phyloP scores from a whole-genome alignment of 2,329 filamentous ascomycete genomes.

The Sclerotinia trifoliorum region DNA sequence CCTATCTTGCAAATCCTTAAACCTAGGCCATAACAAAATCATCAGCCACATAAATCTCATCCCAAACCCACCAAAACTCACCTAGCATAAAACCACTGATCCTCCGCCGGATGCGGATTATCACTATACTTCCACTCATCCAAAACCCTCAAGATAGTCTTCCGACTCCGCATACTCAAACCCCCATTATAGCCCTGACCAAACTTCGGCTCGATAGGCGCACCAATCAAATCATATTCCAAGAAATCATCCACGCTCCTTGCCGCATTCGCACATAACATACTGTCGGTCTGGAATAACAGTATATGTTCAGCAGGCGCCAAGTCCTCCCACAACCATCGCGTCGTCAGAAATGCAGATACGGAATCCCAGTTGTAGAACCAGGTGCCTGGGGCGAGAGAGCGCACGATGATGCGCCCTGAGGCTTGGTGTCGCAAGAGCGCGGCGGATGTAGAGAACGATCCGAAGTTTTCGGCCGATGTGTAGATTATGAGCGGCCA shows the following conservation, averaged over 20 bases:
- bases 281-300: conserved; percentile 41
- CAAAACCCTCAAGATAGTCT: conserved; percentile 39
- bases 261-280: conserved; percentile 40
- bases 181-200: conserved; percentile 42
- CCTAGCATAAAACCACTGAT: conserved; percentile 39
- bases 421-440: conserved; percentile 41
- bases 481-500: conserved; percentile 49
- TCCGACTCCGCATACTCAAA: conserved; percentile 42
- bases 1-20: conserved; percentile 30
- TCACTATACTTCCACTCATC: conserved; percentile 34
- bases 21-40: conserved; percentile 23
- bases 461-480: conserved; percentile 32
- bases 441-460: conserved; percentile 40
- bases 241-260: conserved; percentile 41
- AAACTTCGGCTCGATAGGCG: conserved; percentile 38
- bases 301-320: conserved; percentile 39
- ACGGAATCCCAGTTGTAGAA: conserved; percentile 42
- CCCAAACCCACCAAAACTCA: conserved; percentile 15
- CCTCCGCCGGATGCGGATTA: conserved; percentile 34
- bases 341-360: conserved; percentile 39
- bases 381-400: conserved; percentile 41
- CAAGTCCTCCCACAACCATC: conserved; percentile 41
- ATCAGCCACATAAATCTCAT: not conserved
- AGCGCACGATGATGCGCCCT: conserved; percentile 42
- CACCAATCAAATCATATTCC: conserved; percentile 42